These are phyloP conservation scores for Wallacemonas collosoma DNA, from an alignment of 208 protist species.

Conservation along the genomic window DNA sequence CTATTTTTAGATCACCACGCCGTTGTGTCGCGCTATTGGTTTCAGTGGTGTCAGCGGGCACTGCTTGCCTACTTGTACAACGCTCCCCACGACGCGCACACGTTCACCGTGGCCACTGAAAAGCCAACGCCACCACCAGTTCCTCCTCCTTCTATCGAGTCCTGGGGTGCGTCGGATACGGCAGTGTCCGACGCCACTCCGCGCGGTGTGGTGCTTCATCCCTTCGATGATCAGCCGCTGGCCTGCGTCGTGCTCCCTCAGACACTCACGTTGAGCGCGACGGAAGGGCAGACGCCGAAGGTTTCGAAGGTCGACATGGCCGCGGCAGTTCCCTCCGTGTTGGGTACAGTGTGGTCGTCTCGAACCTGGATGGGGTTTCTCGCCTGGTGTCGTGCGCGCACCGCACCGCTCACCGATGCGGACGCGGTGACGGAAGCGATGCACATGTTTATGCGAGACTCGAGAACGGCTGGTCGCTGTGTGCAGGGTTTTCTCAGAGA, in stretches of 20 bases:
- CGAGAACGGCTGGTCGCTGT: background rate
- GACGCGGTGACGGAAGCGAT: background rate
- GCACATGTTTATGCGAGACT: background rate
- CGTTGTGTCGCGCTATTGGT: slow-evolving; percentile 53
- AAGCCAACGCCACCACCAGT: background rate
- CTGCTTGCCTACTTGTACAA: slow-evolving; percentile 33
- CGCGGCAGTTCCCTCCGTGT: background rate
- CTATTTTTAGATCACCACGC: slow-evolving; percentile 58
- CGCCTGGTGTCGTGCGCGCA: background rate
- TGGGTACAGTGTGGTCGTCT: background rate
- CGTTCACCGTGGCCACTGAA: background rate
- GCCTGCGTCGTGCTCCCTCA: slow-evolving; percentile 6
- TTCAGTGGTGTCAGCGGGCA: slow-evolving; percentile 40
- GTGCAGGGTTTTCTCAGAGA: background rate
- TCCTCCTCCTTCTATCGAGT: background rate
- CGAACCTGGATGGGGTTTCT: background rate
- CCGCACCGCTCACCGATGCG: too few species aligned
- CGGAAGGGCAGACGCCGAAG: background rate
- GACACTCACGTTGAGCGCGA: background rate
- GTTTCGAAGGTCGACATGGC: background rate
- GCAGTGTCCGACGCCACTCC: background rate
- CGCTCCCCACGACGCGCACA: slow-evolving; percentile 3
- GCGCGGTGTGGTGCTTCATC: background rate
- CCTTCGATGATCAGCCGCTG: background rate
- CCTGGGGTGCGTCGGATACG: background rate